A percentile compares a stretch with the other conserved stretches of the same genome.
Evolutionary conservation across 495 filamentous ascomycete genomes (phyloP).

Genomic region (Hypoxylon rickii): DNA sequence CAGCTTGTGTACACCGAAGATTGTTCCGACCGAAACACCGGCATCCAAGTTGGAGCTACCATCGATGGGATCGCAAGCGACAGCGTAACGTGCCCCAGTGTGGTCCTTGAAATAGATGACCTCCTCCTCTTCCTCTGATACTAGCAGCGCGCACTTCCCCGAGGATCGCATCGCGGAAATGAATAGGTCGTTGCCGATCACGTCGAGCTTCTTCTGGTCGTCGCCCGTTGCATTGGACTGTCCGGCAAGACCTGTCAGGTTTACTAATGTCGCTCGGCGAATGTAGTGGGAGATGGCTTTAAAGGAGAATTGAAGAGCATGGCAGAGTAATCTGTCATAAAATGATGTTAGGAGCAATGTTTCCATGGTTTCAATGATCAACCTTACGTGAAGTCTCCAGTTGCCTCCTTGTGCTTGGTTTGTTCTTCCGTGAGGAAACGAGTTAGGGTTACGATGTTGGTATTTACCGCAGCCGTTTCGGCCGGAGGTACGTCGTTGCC

Average conservation of each 20-base stretch:
- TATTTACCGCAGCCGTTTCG: slow-evolving; percentile 81
- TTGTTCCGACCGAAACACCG: slow-evolving; percentile 96
- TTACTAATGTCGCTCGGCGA: slow-evolving; percentile 94
- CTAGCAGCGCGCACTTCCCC: slow-evolving; percentile 84
- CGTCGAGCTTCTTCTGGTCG: slow-evolving; percentile 99
- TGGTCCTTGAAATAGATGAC: slow-evolving; percentile 84
- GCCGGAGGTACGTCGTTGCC: slow-evolving; percentile 40
- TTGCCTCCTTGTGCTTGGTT: slow-evolving; percentile 87
- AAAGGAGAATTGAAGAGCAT: slow-evolving; percentile 98
- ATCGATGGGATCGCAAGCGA: slow-evolving; percentile 97
- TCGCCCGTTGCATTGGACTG: slow-evolving; percentile 95
- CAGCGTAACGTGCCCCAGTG: slow-evolving; percentile 83
- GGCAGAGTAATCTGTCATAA: slow-evolving; percentile 79
- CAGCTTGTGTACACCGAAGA: slow-evolving; percentile 93
- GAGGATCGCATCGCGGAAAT: slow-evolving; percentile 90
- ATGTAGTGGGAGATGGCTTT: slow-evolving; percentile 99
- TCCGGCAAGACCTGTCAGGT: slow-evolving; percentile 91
- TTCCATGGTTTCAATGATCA: neutral
- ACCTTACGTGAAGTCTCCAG: slow-evolving; percentile 94
- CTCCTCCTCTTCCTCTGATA: slow-evolving; percentile 96
- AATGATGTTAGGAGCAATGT: no score
- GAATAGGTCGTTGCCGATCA: slow-evolving; percentile 98
- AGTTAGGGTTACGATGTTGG: slow-evolving; percentile 92
- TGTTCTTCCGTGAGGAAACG: slow-evolving; percentile 96
- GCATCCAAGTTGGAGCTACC: slow-evolving; percentile 97